phyloP scores from a whole-genome alignment of 116 monocot genomes.

The Trichopus zeylanicus region DNA sequence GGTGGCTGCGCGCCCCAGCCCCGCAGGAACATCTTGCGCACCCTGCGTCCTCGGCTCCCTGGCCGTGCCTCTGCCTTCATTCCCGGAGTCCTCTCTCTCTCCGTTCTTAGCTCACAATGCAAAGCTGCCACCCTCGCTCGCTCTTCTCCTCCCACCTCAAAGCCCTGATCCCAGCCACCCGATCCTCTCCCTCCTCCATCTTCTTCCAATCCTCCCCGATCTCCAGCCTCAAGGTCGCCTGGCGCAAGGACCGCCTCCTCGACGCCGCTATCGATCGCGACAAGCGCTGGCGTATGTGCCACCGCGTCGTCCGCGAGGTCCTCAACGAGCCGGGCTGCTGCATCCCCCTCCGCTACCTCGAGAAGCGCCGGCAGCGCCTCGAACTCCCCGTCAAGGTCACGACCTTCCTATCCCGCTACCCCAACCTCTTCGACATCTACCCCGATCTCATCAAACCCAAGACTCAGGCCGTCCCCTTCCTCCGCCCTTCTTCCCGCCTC shows the following conservation, averaged over 20 bases:
- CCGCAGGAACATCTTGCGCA: no score
- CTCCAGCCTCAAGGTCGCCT: slow-evolving; percentile 80
- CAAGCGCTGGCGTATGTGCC: slow-evolving; percentile 57
- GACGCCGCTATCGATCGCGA: slow-evolving; percentile 70
- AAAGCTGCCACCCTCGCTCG: no score
- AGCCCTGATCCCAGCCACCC: not conserved
- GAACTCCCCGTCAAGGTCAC: slow-evolving; percentile 41
- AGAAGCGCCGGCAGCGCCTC: slow-evolving; percentile 70
- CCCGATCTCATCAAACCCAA: slow-evolving; percentile 42
- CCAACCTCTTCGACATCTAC: slow-evolving; percentile 59
- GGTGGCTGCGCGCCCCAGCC: no score
- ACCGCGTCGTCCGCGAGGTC: slow-evolving; percentile 73
- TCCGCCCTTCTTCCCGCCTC: slow-evolving; percentile 52
- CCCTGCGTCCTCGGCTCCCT: no score
- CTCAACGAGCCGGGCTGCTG: slow-evolving; percentile 47
- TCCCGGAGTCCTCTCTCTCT: no score
- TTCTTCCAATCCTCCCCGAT: slow-evolving; percentile 9
- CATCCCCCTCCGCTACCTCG: slow-evolving; percentile 76
- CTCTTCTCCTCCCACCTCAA: no score
- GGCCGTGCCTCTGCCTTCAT: no score
- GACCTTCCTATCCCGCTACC: slow-evolving; percentile 67
- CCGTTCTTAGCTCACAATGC: no score
- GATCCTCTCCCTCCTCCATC: not conserved
- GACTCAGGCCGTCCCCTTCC: slow-evolving; percentile 48
- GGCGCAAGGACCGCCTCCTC: slow-evolving; percentile 54